Evolutionary conservation across 2,329 filamentous ascomycete species (phyloP), one percentile per base, ranked within the genome.

Genomic region (Pyrenophora tritici-repentis): DNA sequence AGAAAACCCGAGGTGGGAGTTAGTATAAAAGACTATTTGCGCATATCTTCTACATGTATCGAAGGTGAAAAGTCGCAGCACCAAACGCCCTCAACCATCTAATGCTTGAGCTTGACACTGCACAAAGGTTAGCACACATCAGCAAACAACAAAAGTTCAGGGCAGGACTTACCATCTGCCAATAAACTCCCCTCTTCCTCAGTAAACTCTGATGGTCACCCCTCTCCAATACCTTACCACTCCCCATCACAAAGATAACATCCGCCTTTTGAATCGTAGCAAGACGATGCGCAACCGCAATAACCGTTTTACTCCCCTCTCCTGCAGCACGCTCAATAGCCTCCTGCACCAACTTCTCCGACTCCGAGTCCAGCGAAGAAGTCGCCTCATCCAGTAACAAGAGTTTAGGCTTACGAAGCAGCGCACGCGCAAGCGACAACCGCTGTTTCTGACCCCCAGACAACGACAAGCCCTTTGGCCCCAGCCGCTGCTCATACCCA

Each of bases 81-180:
- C 10, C 26, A 29, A 29, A 12, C 10, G 9, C 10, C 26, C 1
- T 18, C 36, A 73, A 6, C 66, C 65, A 57, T 74, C 70, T 44
- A 75, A 55, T 47, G 72, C 72, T 46, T 75, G 72, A 12, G 70
- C 68, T 53, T 73, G 71, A 56, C 72, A 75, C 68, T 71, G 35
- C 17, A 6, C 2, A 42, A 29, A 6, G 6, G 33, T 51, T 51
- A 51, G 38, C 33, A 47, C 7, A 13, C 1, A 9, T n/a, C 1
- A 24, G 22, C 22, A 24, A 7, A 24, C 22, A 6, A 9, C 2
- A 7, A 24, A 4, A 9, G 22, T 20, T 2, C 2, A 9, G 14
- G 36, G 39, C 6, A 42, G 18, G 43, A 56, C 66, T 56, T 29
- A 68, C 66, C 69, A 73, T 73, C 45, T 71, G 68, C 58, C 65